Percentiles rank a stretch among this genome's conserved stretches.
phyloP scores from a whole-genome alignment of 1,284 basidiomycete genomes.

The Ceratobasidium sp. region DNA sequence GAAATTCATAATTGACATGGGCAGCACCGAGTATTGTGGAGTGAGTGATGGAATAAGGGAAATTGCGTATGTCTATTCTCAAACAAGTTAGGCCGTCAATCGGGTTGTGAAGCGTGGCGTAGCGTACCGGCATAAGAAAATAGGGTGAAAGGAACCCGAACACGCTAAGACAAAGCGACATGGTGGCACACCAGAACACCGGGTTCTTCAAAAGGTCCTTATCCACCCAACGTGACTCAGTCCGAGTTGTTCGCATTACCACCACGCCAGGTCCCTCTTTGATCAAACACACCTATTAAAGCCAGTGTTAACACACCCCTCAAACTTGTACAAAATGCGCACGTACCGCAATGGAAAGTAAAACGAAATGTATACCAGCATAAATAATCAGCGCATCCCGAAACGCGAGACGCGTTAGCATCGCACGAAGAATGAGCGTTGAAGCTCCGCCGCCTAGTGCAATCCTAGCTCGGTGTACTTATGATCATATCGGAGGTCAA shows the following conservation, averaged over 20 bases:
- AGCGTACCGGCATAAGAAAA: conserved; percentile 43
- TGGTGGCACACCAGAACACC: conserved; percentile 48
- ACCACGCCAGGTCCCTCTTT: conserved; percentile 24
- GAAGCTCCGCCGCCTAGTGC: conserved; percentile 50
- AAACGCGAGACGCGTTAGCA: conserved; percentile 49
- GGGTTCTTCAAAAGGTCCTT: conserved; percentile 44
- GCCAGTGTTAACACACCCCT: conserved; percentile 39
- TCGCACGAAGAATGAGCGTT: conserved; percentile 49
- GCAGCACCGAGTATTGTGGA: conserved; percentile 48
- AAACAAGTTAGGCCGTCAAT: not conserved
- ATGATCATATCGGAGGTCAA: not conserved
- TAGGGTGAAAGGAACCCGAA: conserved; percentile 45
- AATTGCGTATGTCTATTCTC: conserved; percentile 46
- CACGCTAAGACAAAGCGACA: conserved; percentile 44
- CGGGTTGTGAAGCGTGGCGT: conserved; percentile 3
- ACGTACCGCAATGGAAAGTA: conserved; percentile 44
- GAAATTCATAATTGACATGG: conserved; percentile 51
- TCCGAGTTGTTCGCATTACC: not conserved
- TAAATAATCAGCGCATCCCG: conserved; percentile 51
- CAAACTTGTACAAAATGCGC: not conserved
- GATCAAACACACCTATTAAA: conserved; percentile 23
- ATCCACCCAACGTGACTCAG: conserved; percentile 45
- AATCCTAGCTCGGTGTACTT: conserved; percentile 43
- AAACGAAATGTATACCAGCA: conserved; percentile 47
- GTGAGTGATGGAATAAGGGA: conserved; percentile 48